A percentile compares a stretch with the other conserved stretches of the same genome.
Evolutionary conservation across 176 grass and related monocot species (phyloP).

Genomic region (Eleusine indica): DNA sequence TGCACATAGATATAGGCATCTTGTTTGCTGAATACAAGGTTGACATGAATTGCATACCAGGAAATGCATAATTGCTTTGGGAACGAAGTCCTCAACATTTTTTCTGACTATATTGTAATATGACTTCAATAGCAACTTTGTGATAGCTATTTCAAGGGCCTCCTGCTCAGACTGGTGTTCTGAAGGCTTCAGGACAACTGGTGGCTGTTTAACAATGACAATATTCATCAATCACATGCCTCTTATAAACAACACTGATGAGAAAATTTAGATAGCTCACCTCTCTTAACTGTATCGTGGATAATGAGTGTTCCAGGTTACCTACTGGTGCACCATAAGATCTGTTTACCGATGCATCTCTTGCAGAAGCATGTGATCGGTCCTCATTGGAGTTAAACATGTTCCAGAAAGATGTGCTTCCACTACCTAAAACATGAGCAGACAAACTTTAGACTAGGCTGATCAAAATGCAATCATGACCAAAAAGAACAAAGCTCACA

Average conservation of each 20-base stretch:
- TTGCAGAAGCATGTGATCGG: constrained; percentile 55
- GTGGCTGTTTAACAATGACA: constrained; percentile 67
- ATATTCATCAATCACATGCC: constrained; percentile 34
- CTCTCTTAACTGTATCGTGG: constrained; percentile 87
- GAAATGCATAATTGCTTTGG: constrained; percentile 99
- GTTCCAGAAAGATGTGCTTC: constrained; percentile 75
- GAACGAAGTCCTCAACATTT: constrained; percentile 91
- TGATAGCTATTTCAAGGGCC: constrained; percentile 91
- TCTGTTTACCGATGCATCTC: constrained; percentile 60
- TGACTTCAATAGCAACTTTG: constrained; percentile 95
- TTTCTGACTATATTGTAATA: constrained; percentile 99
- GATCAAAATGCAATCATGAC: constrained; percentile 1
- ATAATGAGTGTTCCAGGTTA: constrained; percentile 66
- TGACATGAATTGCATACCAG: constrained; percentile 51
- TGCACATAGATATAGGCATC: neutral
- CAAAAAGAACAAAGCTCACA: neutral
- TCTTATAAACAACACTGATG: constrained; percentile 19
- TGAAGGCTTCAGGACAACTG: constrained; percentile 79
- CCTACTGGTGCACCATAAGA: constrained; percentile 47
- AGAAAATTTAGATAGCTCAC: constrained; percentile 42
- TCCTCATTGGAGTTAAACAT: constrained; percentile 87
- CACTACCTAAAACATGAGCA: constrained; percentile 55
- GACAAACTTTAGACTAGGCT: neutral
- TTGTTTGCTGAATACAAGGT: constrained; percentile 7
- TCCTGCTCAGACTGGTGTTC: constrained; percentile 95